Percentiles rank a stretch among this genome's conserved stretches.
Evolutionary conservation across 1,284 basidiomycete species (phyloP).

Genomic region (Singerocomus inundabilis): DNA sequence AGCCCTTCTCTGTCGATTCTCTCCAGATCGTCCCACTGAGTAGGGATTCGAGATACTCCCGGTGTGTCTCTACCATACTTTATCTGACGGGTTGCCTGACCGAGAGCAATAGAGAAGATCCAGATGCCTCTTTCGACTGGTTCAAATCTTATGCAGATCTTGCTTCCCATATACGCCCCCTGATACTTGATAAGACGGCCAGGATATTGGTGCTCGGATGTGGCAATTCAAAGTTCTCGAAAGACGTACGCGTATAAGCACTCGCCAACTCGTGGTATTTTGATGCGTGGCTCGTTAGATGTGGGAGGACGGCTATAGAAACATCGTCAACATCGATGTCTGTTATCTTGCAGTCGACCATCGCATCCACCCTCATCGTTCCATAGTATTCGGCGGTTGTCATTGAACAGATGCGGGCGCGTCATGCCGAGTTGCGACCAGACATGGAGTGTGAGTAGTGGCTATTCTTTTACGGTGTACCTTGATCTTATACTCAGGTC

Average conservation of each 20-base stretch:
- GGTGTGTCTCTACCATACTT: slow-evolving; percentile 16
- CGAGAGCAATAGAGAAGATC: slow-evolving; percentile 49
- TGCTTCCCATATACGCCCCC: slow-evolving; percentile 52
- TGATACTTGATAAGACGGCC: slow-evolving; percentile 64
- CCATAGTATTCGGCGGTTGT: slow-evolving; percentile 76
- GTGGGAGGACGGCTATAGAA: slow-evolving; percentile 87
- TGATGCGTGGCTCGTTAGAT: slow-evolving; percentile 48
- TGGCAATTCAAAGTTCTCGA: slow-evolving; percentile 81
- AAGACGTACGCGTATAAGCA: slow-evolving; percentile 51
- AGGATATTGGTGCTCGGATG: slow-evolving; percentile 88
- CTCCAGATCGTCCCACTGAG: background rate
- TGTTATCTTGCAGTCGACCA: slow-evolving; percentile 19
- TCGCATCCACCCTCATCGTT: background rate
- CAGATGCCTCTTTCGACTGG: slow-evolving; percentile 79
- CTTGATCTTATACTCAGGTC: background rate
- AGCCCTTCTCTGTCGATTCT: background rate
- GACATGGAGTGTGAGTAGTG: slow-evolving; percentile 72
- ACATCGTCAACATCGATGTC: slow-evolving; percentile 85
- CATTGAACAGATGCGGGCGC: slow-evolving; percentile 76
- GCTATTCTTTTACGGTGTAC: background rate
- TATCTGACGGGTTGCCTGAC: background rate
- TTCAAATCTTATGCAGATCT: slow-evolving; percentile 77
- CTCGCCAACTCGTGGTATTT: background rate
- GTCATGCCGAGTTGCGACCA: slow-evolving; percentile 54
- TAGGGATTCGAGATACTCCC: slow-evolving; percentile 31